These are phyloP conservation scores for Kingdonia uniflora DNA, from an alignment of 164 flowering plant genomes.

Conservation along the genomic window DNA sequence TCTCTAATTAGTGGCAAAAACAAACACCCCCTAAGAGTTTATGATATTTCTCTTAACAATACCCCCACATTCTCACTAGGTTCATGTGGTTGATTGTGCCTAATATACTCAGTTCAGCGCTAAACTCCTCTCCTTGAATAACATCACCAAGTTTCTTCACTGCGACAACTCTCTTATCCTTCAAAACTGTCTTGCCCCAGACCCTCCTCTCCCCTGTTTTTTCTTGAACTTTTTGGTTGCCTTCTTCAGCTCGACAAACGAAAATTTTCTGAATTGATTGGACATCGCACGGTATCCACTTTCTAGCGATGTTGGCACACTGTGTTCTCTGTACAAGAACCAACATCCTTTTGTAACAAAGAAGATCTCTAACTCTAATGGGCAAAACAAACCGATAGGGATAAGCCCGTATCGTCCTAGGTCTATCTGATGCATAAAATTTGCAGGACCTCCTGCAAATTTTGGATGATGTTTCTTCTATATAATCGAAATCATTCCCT, in stretches of 20 bases:
- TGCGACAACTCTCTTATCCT: conserved; percentile 11
- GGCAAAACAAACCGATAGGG: conserved; percentile 8
- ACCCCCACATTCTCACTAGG: conserved; percentile 20
- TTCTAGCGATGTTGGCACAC: not conserved
- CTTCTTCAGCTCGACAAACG: conserved; percentile 10
- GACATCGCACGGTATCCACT: conserved; percentile 12
- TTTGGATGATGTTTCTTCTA: not conserved
- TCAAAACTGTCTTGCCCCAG: conserved; percentile 14
- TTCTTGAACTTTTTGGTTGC: conserved; percentile 15
- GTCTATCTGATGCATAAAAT: not conserved
- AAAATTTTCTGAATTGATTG: conserved; percentile 14
- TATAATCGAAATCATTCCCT: conserved; percentile 20
- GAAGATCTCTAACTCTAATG: conserved; percentile 12
- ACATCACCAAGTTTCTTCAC: conserved; percentile 15
- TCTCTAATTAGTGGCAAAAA: conserved; percentile 13
- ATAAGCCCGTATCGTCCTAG: conserved; percentile 3
- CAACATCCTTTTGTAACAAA: conserved; percentile 12
- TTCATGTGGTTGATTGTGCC: conserved; percentile 15
- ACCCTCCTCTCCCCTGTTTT: conserved; percentile 17
- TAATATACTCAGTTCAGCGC: not conserved
- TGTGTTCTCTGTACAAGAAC: conserved; percentile 1
- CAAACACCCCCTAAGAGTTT: conserved; percentile 15
- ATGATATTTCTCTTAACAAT: conserved; percentile 12
- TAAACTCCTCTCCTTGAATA: conserved; percentile 10
- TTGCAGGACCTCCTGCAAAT: conserved; percentile 18